phyloP scores from a whole-genome alignment of 768 basidiomycete species.

The Kockovaella imperatae region DNA sequence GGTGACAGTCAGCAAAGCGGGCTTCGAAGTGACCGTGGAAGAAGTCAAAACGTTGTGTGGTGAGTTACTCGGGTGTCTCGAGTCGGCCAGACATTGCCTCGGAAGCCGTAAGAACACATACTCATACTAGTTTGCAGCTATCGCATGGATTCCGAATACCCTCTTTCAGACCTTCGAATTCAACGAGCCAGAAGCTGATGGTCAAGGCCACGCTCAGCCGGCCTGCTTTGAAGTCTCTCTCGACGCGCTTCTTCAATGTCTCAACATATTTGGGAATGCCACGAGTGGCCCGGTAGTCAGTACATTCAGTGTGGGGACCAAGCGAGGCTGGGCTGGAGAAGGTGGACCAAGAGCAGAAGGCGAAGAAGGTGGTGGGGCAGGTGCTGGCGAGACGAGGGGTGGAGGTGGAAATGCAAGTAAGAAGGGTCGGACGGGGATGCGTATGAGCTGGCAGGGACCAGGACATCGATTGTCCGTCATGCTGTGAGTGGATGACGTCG shows the following conservation, averaged over 20 bases:
- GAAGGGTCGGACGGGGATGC: slow-evolving; percentile 67
- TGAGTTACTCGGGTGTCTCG: slow-evolving; percentile 42
- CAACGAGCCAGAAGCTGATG: slow-evolving; percentile 27
- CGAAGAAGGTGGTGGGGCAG: slow-evolving; percentile 44
- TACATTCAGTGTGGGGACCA: slow-evolving; percentile 28
- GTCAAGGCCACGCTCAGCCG: too few relatives aligned
- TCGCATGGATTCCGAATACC: slow-evolving; percentile 68
- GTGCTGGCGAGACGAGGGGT: slow-evolving; percentile 4
- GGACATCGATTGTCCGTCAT: slow-evolving; percentile 71
- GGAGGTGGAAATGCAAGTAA: too few relatives aligned
- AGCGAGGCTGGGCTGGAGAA: slow-evolving; percentile 46
- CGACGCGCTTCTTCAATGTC: slow-evolving; percentile 72
- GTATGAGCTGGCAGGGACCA: slow-evolving; percentile 68
- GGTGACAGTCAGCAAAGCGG: slow-evolving; percentile 60
- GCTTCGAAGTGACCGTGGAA: slow-evolving; percentile 72
- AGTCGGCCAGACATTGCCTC: not conserved
- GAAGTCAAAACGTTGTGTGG: slow-evolving; percentile 75
- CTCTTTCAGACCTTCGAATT: slow-evolving; percentile 76
- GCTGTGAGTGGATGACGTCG: slow-evolving; percentile 54
- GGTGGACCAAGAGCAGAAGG: too few relatives aligned
- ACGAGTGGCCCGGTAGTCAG: slow-evolving; percentile 1
- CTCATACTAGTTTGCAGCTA: slow-evolving; percentile 50
- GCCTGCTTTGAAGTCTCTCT: slow-evolving; percentile 69
- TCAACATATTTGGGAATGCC: slow-evolving; percentile 89
- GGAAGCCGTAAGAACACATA: too few relatives aligned